Conservation (phyloP, 495 filamentous ascomycete genomes). For the Hypoxylon fuscum region DNA sequence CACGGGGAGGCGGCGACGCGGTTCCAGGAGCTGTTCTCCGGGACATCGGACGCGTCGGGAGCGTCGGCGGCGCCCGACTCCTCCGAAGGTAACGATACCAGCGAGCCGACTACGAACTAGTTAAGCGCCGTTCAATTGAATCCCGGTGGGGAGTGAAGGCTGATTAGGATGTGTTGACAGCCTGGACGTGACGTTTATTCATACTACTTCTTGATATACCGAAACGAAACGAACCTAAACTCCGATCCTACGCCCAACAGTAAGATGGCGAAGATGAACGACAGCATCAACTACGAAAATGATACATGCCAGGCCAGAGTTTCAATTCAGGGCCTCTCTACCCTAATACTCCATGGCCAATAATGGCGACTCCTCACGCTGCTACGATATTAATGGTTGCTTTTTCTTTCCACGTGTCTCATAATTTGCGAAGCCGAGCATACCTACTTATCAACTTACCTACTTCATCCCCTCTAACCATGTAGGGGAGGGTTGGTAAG, state of each 20-base stretch:
- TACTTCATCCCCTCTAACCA: background rate
- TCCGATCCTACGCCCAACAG: background rate
- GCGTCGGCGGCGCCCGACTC: conserved; percentile 37
- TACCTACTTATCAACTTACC: background rate
- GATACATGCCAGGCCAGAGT: too few species aligned
- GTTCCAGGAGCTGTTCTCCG: conserved; percentile 52
- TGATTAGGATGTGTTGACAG: background rate
- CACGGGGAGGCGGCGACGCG: conserved; percentile 52
- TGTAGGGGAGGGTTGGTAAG: background rate
- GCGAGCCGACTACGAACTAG: background rate
- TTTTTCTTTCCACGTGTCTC: background rate
- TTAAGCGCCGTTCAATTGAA: too few species aligned
- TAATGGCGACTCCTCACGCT: too few species aligned
- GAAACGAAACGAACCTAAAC: background rate
- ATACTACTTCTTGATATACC: too few species aligned
- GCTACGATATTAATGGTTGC: too few species aligned
- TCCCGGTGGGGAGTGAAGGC: too few species aligned
- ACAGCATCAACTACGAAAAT: too few species aligned
- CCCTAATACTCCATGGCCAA: too few species aligned
- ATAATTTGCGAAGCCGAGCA: background rate
- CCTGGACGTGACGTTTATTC: background rate
- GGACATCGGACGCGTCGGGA: conserved; percentile 22
- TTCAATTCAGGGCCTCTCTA: too few species aligned
- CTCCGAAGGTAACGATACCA: conserved; percentile 38
- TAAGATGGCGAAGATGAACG: too few species aligned